Evolutionary conservation across 2,329 filamentous ascomycete genomes (phyloP).

Genomic region (Monilinia polystroma): DNA sequence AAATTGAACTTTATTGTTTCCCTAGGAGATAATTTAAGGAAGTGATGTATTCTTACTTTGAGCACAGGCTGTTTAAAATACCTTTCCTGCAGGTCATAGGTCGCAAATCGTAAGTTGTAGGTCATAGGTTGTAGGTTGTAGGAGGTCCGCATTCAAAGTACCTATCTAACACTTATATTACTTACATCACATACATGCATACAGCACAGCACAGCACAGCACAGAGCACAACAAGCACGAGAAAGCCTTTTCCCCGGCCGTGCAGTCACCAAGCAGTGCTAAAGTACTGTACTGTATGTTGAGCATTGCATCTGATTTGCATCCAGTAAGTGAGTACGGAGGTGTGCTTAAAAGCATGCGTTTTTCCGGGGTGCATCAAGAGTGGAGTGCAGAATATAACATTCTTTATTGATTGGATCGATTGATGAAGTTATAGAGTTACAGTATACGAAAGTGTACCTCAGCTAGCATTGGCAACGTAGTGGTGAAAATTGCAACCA

Average conservation of each 20-base stretch:
- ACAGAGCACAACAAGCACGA: conserved; percentile 4
- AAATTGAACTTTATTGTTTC: neutral
- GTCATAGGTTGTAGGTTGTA: too few relatives aligned
- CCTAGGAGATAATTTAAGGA: neutral
- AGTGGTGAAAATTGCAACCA: neutral
- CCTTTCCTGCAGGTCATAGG: neutral
- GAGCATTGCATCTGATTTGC: neutral
- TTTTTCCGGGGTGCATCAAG: conserved; percentile 16
- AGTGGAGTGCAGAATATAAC: conserved; percentile 1
- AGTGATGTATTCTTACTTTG: neutral
- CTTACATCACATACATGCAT: neutral
- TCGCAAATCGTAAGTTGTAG: too few relatives aligned
- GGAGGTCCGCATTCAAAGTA: neutral
- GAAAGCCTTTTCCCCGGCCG: conserved; percentile 7
- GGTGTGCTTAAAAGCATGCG: neutral
- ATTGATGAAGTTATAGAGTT: neutral
- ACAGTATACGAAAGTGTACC: neutral
- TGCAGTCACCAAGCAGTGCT: neutral
- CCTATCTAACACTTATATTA: neutral
- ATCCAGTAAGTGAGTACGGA: too few relatives aligned
- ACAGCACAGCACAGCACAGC: neutral
- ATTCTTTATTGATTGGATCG: neutral
- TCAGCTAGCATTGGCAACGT: neutral
- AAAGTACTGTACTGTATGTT: neutral
- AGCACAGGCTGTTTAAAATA: neutral